Evolutionary conservation across 352 stramenopile genomes (phyloP), one percentile per base, ranked within the genome.

Genomic region (Pythium graminicola): DNA sequence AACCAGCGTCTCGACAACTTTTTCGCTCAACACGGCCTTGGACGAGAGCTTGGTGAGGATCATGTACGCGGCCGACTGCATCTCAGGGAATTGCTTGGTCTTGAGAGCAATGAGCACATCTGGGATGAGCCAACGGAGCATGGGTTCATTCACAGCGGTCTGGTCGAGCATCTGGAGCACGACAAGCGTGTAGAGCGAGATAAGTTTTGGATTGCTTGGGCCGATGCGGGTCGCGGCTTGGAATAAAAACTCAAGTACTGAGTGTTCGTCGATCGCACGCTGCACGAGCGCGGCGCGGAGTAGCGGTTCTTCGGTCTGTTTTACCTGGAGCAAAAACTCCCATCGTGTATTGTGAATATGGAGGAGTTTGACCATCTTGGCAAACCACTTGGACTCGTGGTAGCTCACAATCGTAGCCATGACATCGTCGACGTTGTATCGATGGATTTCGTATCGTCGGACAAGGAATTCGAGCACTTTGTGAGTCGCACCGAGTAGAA

Each of bases 381-480:
- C 76, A 45, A 95, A 95, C 72, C 87, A 89, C 48, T 68, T 69
- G 20, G 73, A 87, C 62, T 94, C 82, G 54, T 95, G 86, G 62
- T 90, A 95, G 46, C 79, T 81, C 33, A 95, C 57, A 43, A 94
- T 89, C 51, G 57, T 66, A 23, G 67, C 80, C 73, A 95, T 89
- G 44, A 94, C 69, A 23, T 70, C 69, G 62, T 95, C 79, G 33
- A 95, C 80, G 42, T 95, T 95, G 59, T 78, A 86, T 6, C 74
- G 79, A 56, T 95, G 86, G 23, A 95, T 62, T 48, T 94, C 80
- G 48, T 92, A 95, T n/a, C 79, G 77, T 11, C 86, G 81, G 48
- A 95, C 78, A 54, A 95, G 70, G 50, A 92, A 95, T 65, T 95
- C 86, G 59, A 95, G 68, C 44, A 95, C 81, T 59, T 95, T 93